Evolutionary conservation across 2,329 filamentous ascomycete species (phyloP).

Genomic region (Cadophora malorum): DNA sequence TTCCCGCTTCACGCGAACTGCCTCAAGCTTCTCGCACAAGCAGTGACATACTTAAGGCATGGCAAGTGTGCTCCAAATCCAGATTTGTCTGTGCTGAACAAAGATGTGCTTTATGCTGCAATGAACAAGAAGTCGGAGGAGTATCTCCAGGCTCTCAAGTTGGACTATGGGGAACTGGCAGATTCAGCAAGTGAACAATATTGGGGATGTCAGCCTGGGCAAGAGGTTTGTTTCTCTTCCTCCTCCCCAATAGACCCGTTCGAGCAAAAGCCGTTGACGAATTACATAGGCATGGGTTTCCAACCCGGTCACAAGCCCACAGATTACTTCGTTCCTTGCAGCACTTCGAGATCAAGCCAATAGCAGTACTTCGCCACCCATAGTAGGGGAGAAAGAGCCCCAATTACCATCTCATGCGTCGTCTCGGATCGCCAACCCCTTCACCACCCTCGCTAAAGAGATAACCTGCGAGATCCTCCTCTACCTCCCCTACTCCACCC

Average conservation of each 20-base stretch:
- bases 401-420: background rate
- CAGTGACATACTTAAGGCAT: constrained; percentile 14
- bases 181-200: constrained; percentile 21
- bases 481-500: constrained; percentile 21
- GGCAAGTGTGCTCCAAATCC: constrained; percentile 4
- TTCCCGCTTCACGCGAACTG: constrained; percentile 25
- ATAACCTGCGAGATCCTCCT: constrained; percentile 30
- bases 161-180: constrained; percentile 29
- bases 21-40: constrained; percentile 28
- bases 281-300: constrained; percentile 29
- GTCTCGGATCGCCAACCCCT: background rate
- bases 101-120: constrained; percentile 24
- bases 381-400: background rate
- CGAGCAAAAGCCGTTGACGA: background rate
- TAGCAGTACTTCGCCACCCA: background rate
- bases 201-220: constrained; percentile 24
- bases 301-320: constrained; percentile 24
- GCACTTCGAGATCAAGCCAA: background rate
- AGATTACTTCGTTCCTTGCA: constrained; percentile 10
- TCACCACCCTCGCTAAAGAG: constrained; percentile 26
- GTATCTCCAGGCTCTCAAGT: constrained; percentile 11
- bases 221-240: constrained; percentile 22
- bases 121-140: constrained; percentile 22
- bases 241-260: background rate
- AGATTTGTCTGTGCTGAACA: constrained; percentile 8